phyloP scores from a whole-genome alignment of 768 basidiomycete genomes.

The Russula foetens region DNA sequence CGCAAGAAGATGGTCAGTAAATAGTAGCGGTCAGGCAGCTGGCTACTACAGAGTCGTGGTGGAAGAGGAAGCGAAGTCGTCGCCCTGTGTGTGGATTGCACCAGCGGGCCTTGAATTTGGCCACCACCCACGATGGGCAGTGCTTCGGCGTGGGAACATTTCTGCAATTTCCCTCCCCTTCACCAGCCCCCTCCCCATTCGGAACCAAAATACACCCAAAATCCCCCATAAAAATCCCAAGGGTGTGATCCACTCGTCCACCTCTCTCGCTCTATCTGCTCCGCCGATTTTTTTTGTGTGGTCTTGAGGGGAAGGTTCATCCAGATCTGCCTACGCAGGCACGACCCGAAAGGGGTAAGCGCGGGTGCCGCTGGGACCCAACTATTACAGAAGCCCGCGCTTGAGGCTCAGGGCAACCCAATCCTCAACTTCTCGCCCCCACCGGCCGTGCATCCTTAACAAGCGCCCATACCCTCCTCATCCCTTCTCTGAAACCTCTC shows the following conservation, averaged over 20 bases:
- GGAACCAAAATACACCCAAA: background rate
- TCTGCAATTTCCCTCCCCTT: constrained; percentile 16
- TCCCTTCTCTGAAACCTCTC: constrained; percentile 3
- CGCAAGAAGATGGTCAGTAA: background rate
- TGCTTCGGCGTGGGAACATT: constrained; percentile 19
- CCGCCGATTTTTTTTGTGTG: constrained; percentile 16
- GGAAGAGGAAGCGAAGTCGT: constrained; percentile 18
- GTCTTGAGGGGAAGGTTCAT: background rate
- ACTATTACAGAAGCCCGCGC: constrained; percentile 19
- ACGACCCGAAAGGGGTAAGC: constrained; percentile 15
- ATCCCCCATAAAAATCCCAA: background rate
- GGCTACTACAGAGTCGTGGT: constrained; percentile 12
- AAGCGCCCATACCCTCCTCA: constrained; percentile 7
- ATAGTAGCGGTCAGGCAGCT: background rate
- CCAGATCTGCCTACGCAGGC: constrained; percentile 18
- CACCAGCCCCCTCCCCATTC: constrained; percentile 2
- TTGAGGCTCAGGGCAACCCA: constrained; percentile 16
- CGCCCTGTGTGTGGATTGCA: constrained; percentile 18
- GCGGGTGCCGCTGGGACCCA: constrained; percentile 19
- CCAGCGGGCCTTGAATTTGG: constrained; percentile 22
- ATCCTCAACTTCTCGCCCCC: constrained; percentile 9
- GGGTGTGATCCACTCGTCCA: background rate
- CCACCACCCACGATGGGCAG: constrained; percentile 21
- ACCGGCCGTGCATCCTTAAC: background rate
- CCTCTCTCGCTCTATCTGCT: background rate